Evolutionary conservation across 1,284 basidiomycete species (phyloP), one percentile per base, ranked within the genome.

Genomic region (Naganishia sp.): DNA sequence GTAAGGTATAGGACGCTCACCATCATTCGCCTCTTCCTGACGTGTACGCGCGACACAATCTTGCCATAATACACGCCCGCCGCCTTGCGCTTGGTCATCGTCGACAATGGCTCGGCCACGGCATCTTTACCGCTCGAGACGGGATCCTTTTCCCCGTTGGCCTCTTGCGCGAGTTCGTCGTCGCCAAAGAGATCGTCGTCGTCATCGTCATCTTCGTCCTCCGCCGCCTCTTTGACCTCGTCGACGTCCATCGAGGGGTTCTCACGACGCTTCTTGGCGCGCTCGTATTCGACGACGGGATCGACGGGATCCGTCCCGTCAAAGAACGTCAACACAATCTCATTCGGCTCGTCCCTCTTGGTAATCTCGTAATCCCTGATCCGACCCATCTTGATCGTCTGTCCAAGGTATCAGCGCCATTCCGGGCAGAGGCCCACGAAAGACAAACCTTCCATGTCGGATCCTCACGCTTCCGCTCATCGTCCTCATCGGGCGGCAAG

Each of bases 151-250:
- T 50, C 46, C 7, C 28, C 55, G 25, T 65, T 61, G 25, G 56
- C 64, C 54, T 68, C 68, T 49, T 65, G 45, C 42, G 39, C 53
- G 10, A 65, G 28, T 31, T 68, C 67, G 21, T 66, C 52, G 25
- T 69, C 68, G 13, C 68, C 68, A 25, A 69, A 69, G 16, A 69
- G 52, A 39, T 69, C 68, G 43, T 65, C 68, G 9, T 69, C 68
- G 52, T 69, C 68, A 1, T 68, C 67, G 7, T 64, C 68, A 0
- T 64, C 68, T 3, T 59, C 66, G 13, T 42, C n/a, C n/a, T 18
- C 33, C 11, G 21, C 60, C 31, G 39, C 54, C 9, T 46, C 45
- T 6, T 46, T 45, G 15, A 23, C 28, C 11, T 36, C 33, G 15
- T 50, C 33, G 23, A 39, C 39, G 23, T 11, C 43, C 16, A 7